Conservation (phyloP, 2,329 filamentous ascomycete genomes). For the Polytolypa hystricis region DNA sequence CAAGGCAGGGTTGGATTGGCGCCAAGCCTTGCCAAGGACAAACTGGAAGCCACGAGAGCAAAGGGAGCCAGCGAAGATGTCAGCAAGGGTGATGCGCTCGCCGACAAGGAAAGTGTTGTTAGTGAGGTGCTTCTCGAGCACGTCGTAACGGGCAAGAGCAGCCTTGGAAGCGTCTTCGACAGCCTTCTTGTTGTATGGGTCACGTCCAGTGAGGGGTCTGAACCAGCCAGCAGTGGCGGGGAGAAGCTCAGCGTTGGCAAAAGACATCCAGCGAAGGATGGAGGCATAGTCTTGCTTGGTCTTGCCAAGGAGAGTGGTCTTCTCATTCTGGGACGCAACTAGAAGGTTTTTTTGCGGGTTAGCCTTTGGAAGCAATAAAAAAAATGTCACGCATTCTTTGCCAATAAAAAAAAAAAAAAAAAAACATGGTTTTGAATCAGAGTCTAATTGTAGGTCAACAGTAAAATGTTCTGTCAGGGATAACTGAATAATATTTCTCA, state of each 20-base stretch:
- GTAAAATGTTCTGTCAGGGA: conserved; percentile 86
- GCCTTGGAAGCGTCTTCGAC: conserved; percentile 70
- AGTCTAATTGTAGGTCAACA: conserved; percentile 65
- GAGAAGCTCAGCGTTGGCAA: conserved; percentile 81
- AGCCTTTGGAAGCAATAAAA: conserved; percentile 1
- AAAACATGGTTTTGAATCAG: conserved; percentile 68
- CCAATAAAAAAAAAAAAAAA: conserved; percentile 17
- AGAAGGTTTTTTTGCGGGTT: background rate
- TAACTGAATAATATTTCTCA: conserved; percentile 73
- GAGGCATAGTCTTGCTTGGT: conserved; percentile 99
- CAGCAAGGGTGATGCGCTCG: conserved; percentile 93
- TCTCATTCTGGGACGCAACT: conserved; percentile 99
- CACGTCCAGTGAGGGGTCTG: conserved; percentile 69
- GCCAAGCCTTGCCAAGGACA: conserved; percentile 89
- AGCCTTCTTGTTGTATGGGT: conserved; percentile 95
- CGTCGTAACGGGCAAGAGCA: conserved; percentile 54
- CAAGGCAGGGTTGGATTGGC: conserved; percentile 68
- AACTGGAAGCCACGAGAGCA: conserved; percentile 81
- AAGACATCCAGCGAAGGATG: conserved; percentile 97
- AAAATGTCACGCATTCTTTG: background rate
- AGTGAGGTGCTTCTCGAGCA: conserved; percentile 77
- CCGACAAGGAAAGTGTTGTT: conserved; percentile 95
- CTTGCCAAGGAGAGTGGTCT: conserved; percentile 97
- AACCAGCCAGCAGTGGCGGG: conserved; percentile 66
- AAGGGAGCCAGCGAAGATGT: conserved; percentile 72